Evolutionary conservation across 176 grass and related monocot species (phyloP).

Genomic region (Puya raimondii): DNA sequence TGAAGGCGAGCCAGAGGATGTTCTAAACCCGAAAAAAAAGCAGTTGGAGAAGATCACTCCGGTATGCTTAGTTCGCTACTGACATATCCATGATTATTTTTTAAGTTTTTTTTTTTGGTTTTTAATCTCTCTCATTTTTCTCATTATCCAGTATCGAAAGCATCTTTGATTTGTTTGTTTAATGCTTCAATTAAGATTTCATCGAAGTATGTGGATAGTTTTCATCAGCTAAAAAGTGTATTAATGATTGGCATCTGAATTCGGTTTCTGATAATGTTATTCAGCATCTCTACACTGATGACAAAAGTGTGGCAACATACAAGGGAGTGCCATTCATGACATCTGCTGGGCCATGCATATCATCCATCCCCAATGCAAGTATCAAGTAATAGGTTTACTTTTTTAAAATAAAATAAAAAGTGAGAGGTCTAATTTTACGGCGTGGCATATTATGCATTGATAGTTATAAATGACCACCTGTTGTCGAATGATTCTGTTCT

Average conservation of each 20-base stretch:
- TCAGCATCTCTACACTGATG: constrained; percentile 65
- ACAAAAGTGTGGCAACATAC: constrained; percentile 63
- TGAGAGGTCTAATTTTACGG: no score
- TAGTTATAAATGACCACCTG: no score
- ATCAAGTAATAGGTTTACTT: constrained; percentile 43
- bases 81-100: background rate
- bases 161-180: no score
- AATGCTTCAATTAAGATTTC: no score
- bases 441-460: no score
- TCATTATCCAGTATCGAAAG: background rate
- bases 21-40: constrained; percentile 98
- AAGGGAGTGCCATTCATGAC: constrained; percentile 71
- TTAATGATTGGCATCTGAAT: background rate
- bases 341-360: constrained; percentile 61
- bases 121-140: constrained; percentile 2
- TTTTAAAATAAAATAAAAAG: background rate
- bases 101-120: background rate
- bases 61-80: constrained; percentile 27
- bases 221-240: background rate
- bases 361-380: constrained; percentile 49
- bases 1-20: constrained; percentile 78
- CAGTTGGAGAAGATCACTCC: constrained; percentile 95
- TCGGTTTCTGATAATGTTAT: constrained; percentile 11
- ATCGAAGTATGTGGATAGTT: background rate
- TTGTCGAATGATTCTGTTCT: no score